phyloP scores from a whole-genome alignment of 306 rosid species.

The Cucurbita moschata region DNA sequence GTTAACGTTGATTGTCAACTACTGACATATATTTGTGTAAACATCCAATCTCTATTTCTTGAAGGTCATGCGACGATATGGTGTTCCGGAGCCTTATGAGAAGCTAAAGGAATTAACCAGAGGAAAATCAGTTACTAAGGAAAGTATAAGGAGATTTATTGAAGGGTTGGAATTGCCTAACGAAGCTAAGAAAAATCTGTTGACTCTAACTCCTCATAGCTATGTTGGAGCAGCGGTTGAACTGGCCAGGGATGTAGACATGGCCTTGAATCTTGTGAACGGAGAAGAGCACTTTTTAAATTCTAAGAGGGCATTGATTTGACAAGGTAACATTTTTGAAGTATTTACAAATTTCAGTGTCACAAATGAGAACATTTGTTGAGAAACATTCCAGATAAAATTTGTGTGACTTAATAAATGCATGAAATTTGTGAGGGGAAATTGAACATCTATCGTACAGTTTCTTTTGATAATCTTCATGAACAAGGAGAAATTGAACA shows the following conservation, averaged over 20 bases:
- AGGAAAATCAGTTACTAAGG: slow-evolving; percentile 66
- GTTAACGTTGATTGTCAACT: not conserved
- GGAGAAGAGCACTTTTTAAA: slow-evolving; percentile 5
- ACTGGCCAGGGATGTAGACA: slow-evolving; percentile 51
- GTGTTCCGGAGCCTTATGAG: slow-evolving; percentile 91
- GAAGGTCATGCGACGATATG: slow-evolving; percentile 87
- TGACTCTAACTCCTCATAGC: slow-evolving; percentile 53
- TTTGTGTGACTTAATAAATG: not conserved
- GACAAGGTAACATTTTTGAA: not conserved
- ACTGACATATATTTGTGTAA: no score
- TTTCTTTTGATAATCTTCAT: no score
- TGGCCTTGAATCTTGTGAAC: slow-evolving; percentile 21
- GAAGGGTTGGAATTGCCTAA: slow-evolving; percentile 58
- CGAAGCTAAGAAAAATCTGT: slow-evolving; percentile 49
- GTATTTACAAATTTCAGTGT: no score
- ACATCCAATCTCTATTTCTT: not conserved
- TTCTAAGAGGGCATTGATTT: not conserved
- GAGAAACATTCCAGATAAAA: not conserved
- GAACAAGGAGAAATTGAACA: no score
- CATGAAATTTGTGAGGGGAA: not conserved
- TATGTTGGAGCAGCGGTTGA: slow-evolving; percentile 75
- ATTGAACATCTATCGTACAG: no score
- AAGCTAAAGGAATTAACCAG: slow-evolving; percentile 77
- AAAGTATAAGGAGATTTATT: slow-evolving; percentile 60
- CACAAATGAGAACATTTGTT: not conserved